phyloP scores from a whole-genome alignment of 768 basidiomycete species.

The Auriscalpium orientale region DNA sequence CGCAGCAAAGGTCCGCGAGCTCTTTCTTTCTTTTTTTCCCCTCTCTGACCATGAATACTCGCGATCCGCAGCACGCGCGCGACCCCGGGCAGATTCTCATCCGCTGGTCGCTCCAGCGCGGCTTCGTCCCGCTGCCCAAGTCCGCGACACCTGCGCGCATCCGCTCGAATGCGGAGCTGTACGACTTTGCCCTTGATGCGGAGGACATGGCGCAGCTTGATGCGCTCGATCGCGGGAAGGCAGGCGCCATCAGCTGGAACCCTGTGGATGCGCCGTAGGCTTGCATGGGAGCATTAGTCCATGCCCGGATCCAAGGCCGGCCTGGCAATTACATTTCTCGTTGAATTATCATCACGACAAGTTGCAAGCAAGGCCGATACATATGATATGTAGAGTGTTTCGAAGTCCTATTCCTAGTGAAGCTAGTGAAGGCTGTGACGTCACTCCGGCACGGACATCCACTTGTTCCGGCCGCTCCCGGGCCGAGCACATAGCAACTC shows the following conservation, averaged over 20 bases:
- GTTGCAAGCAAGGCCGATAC: too few species aligned
- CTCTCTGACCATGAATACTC: background rate
- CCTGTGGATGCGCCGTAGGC: conserved; percentile 43
- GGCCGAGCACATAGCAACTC: too few species aligned
- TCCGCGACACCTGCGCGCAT: conserved; percentile 70
- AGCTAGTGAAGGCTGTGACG: too few species aligned
- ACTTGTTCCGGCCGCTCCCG: too few species aligned
- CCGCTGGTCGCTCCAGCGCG: conserved; percentile 85
- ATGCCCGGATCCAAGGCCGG: too few species aligned
- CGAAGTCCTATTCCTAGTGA: too few species aligned
- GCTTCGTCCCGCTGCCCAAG: conserved; percentile 80
- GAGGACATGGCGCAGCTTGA: conserved; percentile 65
- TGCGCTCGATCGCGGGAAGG: conserved; percentile 61
- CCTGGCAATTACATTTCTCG: too few species aligned
- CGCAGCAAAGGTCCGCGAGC: conserved; percentile 46
- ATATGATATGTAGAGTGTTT: too few species aligned
- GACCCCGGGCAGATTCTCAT: conserved; percentile 81
- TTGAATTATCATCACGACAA: too few species aligned
- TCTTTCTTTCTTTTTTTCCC: background rate
- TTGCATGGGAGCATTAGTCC: too few species aligned
- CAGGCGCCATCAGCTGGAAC: conserved; percentile 79
- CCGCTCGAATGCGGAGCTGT: conserved; percentile 63
- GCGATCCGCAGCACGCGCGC: conserved; percentile 37
- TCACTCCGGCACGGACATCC: too few species aligned
- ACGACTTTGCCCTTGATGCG: conserved; percentile 59